phyloP scores from a whole-genome alignment of 2,329 filamentous ascomycete species.

The Alternaria angustiovoidea region DNA sequence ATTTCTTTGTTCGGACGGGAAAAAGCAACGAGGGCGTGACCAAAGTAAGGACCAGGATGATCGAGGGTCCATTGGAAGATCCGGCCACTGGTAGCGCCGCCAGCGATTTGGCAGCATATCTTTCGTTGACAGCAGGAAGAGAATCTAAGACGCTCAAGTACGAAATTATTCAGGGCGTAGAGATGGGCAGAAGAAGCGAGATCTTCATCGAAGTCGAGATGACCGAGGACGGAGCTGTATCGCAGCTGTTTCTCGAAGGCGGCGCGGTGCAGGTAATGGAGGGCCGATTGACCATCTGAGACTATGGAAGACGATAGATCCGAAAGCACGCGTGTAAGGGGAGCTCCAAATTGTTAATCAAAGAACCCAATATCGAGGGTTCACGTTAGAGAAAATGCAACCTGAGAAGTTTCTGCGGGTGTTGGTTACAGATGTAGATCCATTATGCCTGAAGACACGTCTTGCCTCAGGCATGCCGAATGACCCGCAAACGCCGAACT shows the following conservation, averaged over 20 bases:
- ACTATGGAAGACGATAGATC: constrained; percentile 11
- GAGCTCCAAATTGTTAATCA: constrained; percentile 1
- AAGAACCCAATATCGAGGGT: constrained; percentile 1
- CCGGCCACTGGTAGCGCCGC: constrained; percentile 62
- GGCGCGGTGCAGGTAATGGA: constrained; percentile 54
- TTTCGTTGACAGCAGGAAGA: constrained; percentile 53
- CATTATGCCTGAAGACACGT: constrained; percentile 10
- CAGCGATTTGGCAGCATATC: constrained; percentile 55
- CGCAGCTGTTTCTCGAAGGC: constrained; percentile 55
- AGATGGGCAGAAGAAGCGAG: constrained; percentile 61
- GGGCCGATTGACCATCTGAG: constrained; percentile 37
- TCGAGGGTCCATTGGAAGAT: constrained; percentile 60
- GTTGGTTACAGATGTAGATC: constrained; percentile 20
- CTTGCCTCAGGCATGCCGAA: constrained; percentile 18
- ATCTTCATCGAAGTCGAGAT: constrained; percentile 58
- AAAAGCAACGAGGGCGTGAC: constrained; percentile 35
- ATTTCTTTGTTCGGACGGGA: constrained; percentile 65
- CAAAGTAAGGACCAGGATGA: constrained; percentile 67
- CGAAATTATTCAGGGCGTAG: constrained; percentile 59
- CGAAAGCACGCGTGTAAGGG: constrained; percentile 3
- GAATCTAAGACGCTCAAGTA: constrained; percentile 48
- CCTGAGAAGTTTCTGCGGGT: constrained; percentile 11
- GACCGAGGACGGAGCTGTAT: constrained; percentile 47
- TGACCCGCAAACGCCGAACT: constrained; percentile 2
- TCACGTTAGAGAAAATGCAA: constrained; percentile 9